These are phyloP conservation scores for Echeveria elegans DNA, from an alignment of 164 flowering plant species.

Conservation along the genomic window DNA sequence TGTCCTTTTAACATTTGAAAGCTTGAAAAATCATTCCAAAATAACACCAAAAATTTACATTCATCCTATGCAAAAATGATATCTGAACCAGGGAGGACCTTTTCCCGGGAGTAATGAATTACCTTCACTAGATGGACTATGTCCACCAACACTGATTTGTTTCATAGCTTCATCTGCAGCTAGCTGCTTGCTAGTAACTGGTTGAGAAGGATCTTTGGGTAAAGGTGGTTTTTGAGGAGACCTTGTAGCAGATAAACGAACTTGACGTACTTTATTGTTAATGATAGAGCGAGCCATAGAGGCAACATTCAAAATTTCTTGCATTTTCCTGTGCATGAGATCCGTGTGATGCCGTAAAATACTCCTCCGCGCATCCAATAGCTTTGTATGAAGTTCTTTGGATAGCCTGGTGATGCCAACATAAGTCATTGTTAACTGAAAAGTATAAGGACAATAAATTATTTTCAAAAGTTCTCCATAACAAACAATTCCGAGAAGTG, in stretches of 20 bases:
- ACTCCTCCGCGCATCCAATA: conserved; percentile 37
- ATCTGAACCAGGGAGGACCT: not conserved
- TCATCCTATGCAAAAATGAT: not conserved
- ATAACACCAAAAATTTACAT: not conserved
- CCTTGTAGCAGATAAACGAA: conserved; percentile 31
- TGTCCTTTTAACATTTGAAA: not conserved
- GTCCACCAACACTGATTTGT: not conserved
- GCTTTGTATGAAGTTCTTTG: conserved; percentile 41
- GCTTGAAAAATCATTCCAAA: not conserved
- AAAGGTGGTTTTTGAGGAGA: conserved; percentile 12
- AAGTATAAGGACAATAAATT: not conserved
- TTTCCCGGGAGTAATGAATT: not conserved
- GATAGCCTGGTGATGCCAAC: conserved; percentile 32
- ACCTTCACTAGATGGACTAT: not conserved
- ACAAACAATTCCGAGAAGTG: not conserved
- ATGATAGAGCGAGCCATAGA: conserved; percentile 57
- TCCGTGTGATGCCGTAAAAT: conserved; percentile 35
- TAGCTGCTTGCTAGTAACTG: conserved; percentile 11
- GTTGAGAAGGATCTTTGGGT: conserved; percentile 10
- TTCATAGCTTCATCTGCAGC: conserved; percentile 7
- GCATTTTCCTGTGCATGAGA: conserved; percentile 34
- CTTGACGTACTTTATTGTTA: conserved; percentile 42
- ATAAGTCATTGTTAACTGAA: not conserved
- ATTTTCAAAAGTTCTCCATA: not conserved
- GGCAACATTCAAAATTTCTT: conserved; percentile 51